Percentiles rank a stretch among this genome's conserved stretches.
phyloP scores from a whole-genome alignment of 2,329 filamentous ascomycete genomes.

The Epichloe aotearoae region DNA sequence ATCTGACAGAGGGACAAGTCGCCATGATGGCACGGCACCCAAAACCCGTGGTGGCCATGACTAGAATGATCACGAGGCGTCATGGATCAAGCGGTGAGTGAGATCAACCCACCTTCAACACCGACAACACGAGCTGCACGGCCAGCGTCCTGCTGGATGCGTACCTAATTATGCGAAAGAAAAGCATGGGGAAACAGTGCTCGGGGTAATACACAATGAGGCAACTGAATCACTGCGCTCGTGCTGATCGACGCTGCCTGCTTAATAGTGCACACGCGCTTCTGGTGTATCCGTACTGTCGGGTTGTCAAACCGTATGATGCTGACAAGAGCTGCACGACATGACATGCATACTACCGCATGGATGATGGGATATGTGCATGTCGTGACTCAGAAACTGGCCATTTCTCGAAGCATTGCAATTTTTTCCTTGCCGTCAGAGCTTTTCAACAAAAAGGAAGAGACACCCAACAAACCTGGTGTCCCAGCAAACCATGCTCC shows the following conservation, averaged over 20 bases:
- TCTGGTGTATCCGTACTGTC: constrained; percentile 7
- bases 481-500: not conserved
- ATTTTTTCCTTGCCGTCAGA: not conserved
- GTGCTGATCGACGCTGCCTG: constrained; percentile 2
- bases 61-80: constrained; percentile 1
- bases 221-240: not conserved
- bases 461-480: too few relatives aligned
- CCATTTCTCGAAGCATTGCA: not conserved
- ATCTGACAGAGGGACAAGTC: not conserved
- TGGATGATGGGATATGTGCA: constrained; percentile 2
- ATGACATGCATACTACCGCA: constrained; percentile 12
- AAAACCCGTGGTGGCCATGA: not conserved
- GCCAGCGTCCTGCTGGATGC: not conserved
- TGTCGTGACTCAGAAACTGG: not conserved
- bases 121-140: not conserved
- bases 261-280: not conserved
- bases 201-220: not conserved
- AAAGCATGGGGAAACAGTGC: not conserved
- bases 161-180: not conserved
- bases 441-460: not conserved
- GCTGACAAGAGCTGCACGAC: constrained; percentile 7
- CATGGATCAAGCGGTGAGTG: constrained; percentile 2
- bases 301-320: constrained; percentile 4
- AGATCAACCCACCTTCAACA: not conserved
- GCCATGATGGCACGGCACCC: constrained; percentile 1